Conservation (phyloP, 1,284 basidiomycete genomes). For the Cryptococcus sp. region DNA sequence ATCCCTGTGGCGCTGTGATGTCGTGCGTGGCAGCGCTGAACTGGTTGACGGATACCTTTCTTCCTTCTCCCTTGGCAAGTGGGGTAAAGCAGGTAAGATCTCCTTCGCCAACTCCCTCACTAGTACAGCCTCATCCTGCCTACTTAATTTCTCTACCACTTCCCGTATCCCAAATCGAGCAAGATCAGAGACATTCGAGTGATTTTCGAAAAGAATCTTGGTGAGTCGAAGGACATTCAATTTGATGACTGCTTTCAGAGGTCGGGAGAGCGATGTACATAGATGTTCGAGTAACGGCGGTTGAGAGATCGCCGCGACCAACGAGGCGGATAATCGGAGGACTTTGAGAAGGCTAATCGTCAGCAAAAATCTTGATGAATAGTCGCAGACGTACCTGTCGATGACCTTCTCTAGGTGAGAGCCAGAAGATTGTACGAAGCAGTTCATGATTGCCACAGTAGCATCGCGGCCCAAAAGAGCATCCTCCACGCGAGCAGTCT, state of each 20-base stretch:
- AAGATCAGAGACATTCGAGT: constrained; percentile 74
- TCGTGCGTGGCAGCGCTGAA: not conserved
- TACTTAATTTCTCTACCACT: constrained; percentile 71
- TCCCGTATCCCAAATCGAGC: constrained; percentile 71
- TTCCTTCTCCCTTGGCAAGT: not conserved
- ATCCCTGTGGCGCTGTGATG: not conserved
- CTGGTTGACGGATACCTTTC: not conserved
- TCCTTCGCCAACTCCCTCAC: constrained; percentile 63
- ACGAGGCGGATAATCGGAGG: constrained; percentile 67
- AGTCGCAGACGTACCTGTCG: constrained; percentile 58
- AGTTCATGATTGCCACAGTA: constrained; percentile 68
- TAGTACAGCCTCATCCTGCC: constrained; percentile 78
- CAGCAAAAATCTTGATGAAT: not conserved
- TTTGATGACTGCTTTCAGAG: constrained; percentile 75
- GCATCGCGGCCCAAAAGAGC: constrained; percentile 67
- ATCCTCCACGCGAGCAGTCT: constrained; percentile 88
- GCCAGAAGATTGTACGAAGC: constrained; percentile 82
- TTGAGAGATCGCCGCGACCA: constrained; percentile 74
- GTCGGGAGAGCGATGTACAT: constrained; percentile 72
- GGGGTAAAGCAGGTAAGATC: constrained; percentile 26
- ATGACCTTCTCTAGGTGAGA: constrained; percentile 93
- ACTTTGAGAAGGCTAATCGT: constrained; percentile 66
- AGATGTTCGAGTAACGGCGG: constrained; percentile 81
- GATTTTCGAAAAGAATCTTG: constrained; percentile 78
- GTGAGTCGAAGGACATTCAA: constrained; percentile 84